Conservation (phyloP, 2,329 filamentous ascomycete species). For the Pseudogymnoascus pannorum region DNA sequence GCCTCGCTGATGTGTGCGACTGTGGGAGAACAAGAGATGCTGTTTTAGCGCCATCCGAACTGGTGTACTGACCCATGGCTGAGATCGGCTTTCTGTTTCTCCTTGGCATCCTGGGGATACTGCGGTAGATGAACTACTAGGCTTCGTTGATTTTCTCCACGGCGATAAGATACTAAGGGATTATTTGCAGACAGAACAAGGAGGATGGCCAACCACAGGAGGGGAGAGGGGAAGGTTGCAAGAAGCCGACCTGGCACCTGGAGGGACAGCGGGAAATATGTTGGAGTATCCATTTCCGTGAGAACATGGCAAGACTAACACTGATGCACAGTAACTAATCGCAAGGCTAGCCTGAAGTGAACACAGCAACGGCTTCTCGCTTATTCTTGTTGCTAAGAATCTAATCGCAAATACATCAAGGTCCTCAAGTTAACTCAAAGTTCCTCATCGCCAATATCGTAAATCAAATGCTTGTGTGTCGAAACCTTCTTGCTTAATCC, state of each 20-base stretch:
- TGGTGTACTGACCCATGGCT: too few species aligned
- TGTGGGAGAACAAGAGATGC: too few species aligned
- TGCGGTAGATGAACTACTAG: too few species aligned
- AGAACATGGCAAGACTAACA: neutral
- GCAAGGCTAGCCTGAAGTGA: too few species aligned
- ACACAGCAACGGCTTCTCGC: too few species aligned
- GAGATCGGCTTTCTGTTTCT: too few species aligned
- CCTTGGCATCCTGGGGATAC: too few species aligned
- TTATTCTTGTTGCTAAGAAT: too few species aligned
- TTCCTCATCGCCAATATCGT: constrained; percentile 27
- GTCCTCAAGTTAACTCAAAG: neutral
- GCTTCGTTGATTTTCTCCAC: too few species aligned
- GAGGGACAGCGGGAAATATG: neutral
- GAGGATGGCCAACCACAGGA: neutral
- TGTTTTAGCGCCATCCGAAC: too few species aligned
- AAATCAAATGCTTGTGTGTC: constrained; percentile 24
- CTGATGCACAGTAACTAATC: neutral
- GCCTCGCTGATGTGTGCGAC: too few species aligned
- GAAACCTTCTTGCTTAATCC: constrained; percentile 20
- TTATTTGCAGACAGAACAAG: neutral
- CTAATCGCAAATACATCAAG: neutral
- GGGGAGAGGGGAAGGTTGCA: neutral
- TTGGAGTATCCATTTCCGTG: neutral
- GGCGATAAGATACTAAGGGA: too few species aligned
- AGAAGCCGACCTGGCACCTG: neutral